Evolutionary conservation across 805 yeast genomes (phyloP).

Genomic region (Cyberlindnera lachancei): DNA sequence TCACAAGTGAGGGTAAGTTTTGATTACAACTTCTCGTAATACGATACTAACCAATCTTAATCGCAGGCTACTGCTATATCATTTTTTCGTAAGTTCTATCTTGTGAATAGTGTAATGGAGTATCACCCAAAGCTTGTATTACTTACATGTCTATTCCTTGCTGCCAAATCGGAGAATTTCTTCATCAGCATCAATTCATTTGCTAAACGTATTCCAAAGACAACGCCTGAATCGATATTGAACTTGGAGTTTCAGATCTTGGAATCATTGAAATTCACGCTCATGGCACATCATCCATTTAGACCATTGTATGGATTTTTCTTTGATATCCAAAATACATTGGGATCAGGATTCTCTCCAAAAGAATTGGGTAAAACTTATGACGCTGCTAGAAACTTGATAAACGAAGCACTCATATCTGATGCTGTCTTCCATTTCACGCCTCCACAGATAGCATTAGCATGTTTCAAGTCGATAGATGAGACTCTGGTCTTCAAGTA

Average conservation of each 20-base stretch:
- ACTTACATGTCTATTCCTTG: constrained; percentile 77
- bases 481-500: constrained; percentile 58
- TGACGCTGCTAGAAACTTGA: constrained; percentile 59
- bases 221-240: constrained; percentile 60
- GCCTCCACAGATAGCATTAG: constrained; percentile 94
- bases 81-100: constrained; percentile 73
- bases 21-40: not conserved
- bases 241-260: constrained; percentile 74
- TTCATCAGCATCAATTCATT: constrained; percentile 82
- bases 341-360: constrained; percentile 34
- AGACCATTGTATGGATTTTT: constrained; percentile 91
- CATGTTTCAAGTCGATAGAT: constrained; percentile 68
- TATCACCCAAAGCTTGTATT: constrained; percentile 79
- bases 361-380: constrained; percentile 60
- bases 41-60: not conserved
- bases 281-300: constrained; percentile 83
- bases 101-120: constrained; percentile 77
- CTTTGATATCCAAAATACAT: constrained; percentile 70
- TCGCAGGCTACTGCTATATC: constrained; percentile 67
- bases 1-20: constrained; percentile 59
- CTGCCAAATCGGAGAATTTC: constrained; percentile 88
- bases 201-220: constrained; percentile 59
- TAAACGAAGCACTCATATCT: constrained; percentile 63
- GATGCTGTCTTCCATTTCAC: constrained; percentile 75
- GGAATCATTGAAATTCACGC: constrained; percentile 68